phyloP scores from a whole-genome alignment of 495 filamentous ascomycete genomes.

The Glonium stellatum region DNA sequence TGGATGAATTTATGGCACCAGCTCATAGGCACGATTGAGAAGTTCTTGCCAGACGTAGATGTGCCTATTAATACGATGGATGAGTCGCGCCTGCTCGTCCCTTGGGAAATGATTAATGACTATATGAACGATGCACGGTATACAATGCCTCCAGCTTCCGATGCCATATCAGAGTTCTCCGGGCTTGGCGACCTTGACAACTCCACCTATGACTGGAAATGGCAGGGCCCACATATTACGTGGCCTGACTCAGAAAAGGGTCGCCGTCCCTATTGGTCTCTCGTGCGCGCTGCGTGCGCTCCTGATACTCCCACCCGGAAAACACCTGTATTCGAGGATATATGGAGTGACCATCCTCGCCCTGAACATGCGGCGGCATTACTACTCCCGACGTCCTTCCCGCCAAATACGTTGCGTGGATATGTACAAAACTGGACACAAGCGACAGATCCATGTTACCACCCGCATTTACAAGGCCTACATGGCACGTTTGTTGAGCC shows the following conservation, averaged over 20 bases:
- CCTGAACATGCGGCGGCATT: slow-evolving; percentile 27
- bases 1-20: slow-evolving; percentile 30
- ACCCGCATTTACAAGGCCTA: slow-evolving; percentile 39
- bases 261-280: slow-evolving; percentile 29
- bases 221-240: slow-evolving; percentile 11
- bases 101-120: slow-evolving; percentile 34
- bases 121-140: slow-evolving; percentile 14
- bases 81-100: slow-evolving; percentile 32
- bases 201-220: slow-evolving; percentile 21
- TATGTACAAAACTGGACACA: slow-evolving; percentile 38
- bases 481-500: slow-evolving; percentile 69
- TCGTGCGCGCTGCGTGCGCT: slow-evolving; percentile 31
- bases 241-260: background rate
- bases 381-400: slow-evolving; percentile 16
- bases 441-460: slow-evolving; percentile 29
- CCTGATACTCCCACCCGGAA: slow-evolving; percentile 12
- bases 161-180: slow-evolving; percentile 6
- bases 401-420: slow-evolving; percentile 26
- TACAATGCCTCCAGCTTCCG: background rate
- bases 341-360: slow-evolving; percentile 20
- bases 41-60: slow-evolving; percentile 35
- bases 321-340: slow-evolving; percentile 8
- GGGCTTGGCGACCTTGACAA: slow-evolving; percentile 12
- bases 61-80: slow-evolving; percentile 34
- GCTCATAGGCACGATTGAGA: slow-evolving; percentile 17